Percentiles rank a stretch among this genome's conserved stretches.
Evolutionary conservation across 164 flowering plant species (phyloP).

Genomic region (Protea cynaroides): DNA sequence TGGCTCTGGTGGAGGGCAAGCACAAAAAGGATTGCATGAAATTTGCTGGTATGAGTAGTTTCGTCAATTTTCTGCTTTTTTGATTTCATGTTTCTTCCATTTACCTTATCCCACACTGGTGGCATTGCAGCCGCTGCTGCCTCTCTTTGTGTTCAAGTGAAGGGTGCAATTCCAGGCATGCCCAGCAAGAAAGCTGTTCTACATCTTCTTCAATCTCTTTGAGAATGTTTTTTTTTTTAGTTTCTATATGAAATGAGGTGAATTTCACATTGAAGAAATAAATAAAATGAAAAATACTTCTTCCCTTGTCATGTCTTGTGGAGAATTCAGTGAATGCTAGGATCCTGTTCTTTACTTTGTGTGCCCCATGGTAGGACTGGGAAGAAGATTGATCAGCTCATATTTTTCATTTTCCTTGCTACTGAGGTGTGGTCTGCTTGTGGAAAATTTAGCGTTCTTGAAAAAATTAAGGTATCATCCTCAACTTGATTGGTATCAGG

Average conservation of each 20-base stretch:
- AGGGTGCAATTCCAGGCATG: slow-evolving; percentile 99
- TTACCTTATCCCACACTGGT: background rate
- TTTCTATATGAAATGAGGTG: background rate
- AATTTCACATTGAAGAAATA: too few species aligned
- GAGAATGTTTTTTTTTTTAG: slow-evolving; percentile 1
- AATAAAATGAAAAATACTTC: too few species aligned
- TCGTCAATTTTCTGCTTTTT: background rate
- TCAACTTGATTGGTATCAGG: too few species aligned
- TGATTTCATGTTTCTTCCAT: background rate
- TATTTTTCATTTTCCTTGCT: too few species aligned
- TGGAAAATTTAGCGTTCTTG: too few species aligned
- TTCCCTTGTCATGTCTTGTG: too few species aligned
- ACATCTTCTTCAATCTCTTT: slow-evolving; percentile 55
- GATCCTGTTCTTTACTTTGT: too few species aligned
- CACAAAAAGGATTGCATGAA: slow-evolving; percentile 62
- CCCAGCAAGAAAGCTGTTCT: slow-evolving; percentile 75
- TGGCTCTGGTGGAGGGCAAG: slow-evolving; percentile 85
- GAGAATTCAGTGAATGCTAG: too few species aligned
- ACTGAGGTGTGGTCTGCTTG: too few species aligned
- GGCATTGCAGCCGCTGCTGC: slow-evolving; percentile 88
- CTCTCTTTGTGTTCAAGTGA: slow-evolving; percentile 96
- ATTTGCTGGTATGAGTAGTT: slow-evolving; percentile 71
- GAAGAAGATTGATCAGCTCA: too few species aligned
- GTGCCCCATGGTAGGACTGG: too few species aligned
- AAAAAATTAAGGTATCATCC: too few species aligned